Evolutionary conservation across 306 rosid species (phyloP), one percentile per base, ranked within the genome.

Genomic region (Cucurbita pepo): DNA sequence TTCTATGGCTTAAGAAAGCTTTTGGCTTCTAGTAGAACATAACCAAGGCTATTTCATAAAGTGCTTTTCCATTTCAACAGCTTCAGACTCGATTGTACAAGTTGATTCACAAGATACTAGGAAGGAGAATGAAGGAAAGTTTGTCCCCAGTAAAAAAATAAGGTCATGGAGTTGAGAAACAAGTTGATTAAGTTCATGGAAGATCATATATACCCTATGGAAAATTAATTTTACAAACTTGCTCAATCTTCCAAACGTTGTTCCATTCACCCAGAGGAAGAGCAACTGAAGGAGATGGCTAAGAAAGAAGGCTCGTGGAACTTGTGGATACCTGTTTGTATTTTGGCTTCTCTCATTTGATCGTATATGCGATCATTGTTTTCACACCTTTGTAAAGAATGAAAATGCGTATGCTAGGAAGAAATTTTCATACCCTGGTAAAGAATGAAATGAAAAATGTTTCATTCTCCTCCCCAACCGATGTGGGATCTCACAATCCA

Each of bases 251-350:
- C 77, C 73, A 84, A 81, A 50, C 96, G 99, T 16, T 94, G 99
- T 97, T 91, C 92, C 16, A 79, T 89, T 82, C 99, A 91, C 78
- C 97, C 97, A 38, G 88, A 65, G 61, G 99, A 94, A 86, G 96
- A 94, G 85, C 85, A 87, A 76, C 81, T 94, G 71, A 94, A 94
- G 87, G 92, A 88, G 75, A 53, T 91, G 5, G 99, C 99, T 48
- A 94, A 82, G 83, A 94, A 85, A 80, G 95, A 88, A 89, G 99
- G 99, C 83, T 78, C 91, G 63, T 94, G 99, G 99, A 94, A 91
- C 85, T 81, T 94, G 76, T 94, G 84, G 82, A 88, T 94, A 80
- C 97, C 99, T 78, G 99, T 94, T 87, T 38, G 88, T 45, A 53
- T 83, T 81, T 66, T 55, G 43, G 45, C 72, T 61, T 50, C 73